These are phyloP conservation scores for Shiraia bambusicola DNA, from an alignment of 2,329 filamentous ascomycete species.

Conservation along the genomic window DNA sequence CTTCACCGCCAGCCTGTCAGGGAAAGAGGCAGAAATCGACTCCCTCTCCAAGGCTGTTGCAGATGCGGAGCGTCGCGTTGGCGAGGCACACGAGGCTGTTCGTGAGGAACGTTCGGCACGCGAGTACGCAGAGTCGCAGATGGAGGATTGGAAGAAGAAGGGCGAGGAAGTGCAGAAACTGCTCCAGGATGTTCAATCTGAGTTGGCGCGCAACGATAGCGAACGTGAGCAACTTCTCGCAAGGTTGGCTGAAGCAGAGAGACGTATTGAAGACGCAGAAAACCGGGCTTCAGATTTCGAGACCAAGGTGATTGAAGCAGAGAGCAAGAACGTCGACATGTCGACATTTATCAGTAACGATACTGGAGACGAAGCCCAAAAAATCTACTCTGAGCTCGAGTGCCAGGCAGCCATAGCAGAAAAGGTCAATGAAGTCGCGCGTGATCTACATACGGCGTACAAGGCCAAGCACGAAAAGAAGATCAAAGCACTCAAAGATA, in stretches of 20 bases:
- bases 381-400: slow-evolving; percentile 45
- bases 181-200: slow-evolving; percentile 75
- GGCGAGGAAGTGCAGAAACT: slow-evolving; percentile 84
- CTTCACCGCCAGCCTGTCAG: slow-evolving; percentile 86
- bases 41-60: slow-evolving; percentile 84
- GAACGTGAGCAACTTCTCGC: slow-evolving; percentile 78
- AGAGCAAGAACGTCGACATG: slow-evolving; percentile 74
- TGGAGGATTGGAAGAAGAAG: slow-evolving; percentile 79
- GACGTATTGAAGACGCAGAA: slow-evolving; percentile 72
- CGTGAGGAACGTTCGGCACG: slow-evolving; percentile 72
- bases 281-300: slow-evolving; percentile 71
- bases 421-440: slow-evolving; percentile 71
- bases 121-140: slow-evolving; percentile 73
- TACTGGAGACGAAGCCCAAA: slow-evolving; percentile 38
- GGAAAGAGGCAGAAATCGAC: slow-evolving; percentile 87
- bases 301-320: slow-evolving; percentile 48
- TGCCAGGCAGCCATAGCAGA: slow-evolving; percentile 75
- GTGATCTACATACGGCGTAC: slow-evolving; percentile 89
- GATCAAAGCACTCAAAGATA: slow-evolving; percentile 80
- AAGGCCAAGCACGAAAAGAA: slow-evolving; percentile 98
- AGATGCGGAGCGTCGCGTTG: slow-evolving; percentile 89
- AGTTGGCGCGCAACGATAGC: slow-evolving; percentile 75
- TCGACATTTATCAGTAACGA: slow-evolving; percentile 52
- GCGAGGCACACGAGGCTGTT: slow-evolving; percentile 78
- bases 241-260: slow-evolving; percentile 73